These are phyloP conservation scores for Meira nashicola DNA, from an alignment of 1,284 basidiomycete genomes.

Conservation along the genomic window DNA sequence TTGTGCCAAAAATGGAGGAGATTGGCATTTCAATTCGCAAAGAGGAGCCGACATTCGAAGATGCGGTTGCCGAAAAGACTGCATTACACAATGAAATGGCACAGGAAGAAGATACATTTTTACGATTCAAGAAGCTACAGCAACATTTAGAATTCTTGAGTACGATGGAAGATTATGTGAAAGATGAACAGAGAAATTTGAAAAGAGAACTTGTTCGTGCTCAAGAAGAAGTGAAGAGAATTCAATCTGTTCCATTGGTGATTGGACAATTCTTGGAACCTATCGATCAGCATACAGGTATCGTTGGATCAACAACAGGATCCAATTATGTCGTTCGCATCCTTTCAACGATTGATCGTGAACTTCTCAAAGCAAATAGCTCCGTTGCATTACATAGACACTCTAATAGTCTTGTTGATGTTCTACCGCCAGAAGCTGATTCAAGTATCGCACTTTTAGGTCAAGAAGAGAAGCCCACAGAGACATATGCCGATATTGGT, in stretches of 20 bases:
- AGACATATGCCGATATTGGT: slow-evolving; percentile 64
- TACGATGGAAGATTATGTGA: slow-evolving; percentile 71
- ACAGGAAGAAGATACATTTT: slow-evolving; percentile 45
- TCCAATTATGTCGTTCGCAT: slow-evolving; percentile 98
- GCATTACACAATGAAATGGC: slow-evolving; percentile 38
- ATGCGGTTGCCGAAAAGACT: slow-evolving; percentile 41
- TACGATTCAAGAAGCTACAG: slow-evolving; percentile 51
- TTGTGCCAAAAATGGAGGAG: slow-evolving; percentile 41
- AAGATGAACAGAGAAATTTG: slow-evolving; percentile 96
- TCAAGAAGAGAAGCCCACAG: slow-evolving; percentile 67
- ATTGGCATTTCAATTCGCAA: slow-evolving; percentile 39
- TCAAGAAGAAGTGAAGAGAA: slow-evolving; percentile 98
- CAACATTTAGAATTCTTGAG: slow-evolving; percentile 52
- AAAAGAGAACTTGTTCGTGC: slow-evolving; percentile 96
- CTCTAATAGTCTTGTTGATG: slow-evolving; percentile 97
- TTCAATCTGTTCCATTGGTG: slow-evolving; percentile 97
- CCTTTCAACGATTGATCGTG: slow-evolving; percentile 91
- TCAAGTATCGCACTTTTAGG: slow-evolving; percentile 73
- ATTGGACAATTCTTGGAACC: slow-evolving; percentile 99
- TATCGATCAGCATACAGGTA: slow-evolving; percentile 94
- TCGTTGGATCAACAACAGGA: slow-evolving; percentile 95
- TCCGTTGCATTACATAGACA: slow-evolving; percentile 97
- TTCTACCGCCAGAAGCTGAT: slow-evolving; percentile 96
- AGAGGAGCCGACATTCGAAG: slow-evolving; percentile 38
- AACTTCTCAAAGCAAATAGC: slow-evolving; percentile 91